Percentiles rank a stretch among this genome's conserved stretches.
Conservation (phyloP, 805 yeast species). For the Myxozyma nipponensis region DNA sequence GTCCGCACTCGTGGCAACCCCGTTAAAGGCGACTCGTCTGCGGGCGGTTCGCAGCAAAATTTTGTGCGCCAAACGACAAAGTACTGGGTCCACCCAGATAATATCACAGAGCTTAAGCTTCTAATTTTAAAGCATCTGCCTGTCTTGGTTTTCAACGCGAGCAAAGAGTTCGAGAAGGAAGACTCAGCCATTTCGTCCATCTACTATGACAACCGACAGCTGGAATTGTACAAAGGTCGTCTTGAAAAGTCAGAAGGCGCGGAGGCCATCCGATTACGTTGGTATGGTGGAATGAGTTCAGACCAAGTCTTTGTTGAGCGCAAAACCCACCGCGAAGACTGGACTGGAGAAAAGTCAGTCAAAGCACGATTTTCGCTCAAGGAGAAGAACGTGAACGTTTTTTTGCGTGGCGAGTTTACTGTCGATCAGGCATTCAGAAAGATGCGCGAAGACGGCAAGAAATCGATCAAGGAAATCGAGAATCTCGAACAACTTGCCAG, state of each 20-base stretch:
- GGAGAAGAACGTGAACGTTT: constrained; percentile 84
- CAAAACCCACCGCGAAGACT: constrained; percentile 97
- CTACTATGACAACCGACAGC: constrained; percentile 82
- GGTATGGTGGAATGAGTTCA: constrained; percentile 98
- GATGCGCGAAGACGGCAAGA: constrained; percentile 88
- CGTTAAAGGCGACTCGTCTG: constrained; percentile 87
- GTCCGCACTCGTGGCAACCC: constrained; percentile 97
- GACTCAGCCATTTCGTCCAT: constrained; percentile 97
- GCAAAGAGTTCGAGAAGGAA: constrained; percentile 90
- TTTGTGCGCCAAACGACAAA: constrained; percentile 98
- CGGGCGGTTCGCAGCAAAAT: constrained; percentile 98
- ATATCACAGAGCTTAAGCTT: constrained; percentile 91
- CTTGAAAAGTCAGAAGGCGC: constrained; percentile 97
- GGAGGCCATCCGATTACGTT: constrained; percentile 94
- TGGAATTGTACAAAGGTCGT: constrained; percentile 92
- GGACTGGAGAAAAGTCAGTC: constrained; percentile 99
- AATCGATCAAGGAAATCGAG: constrained; percentile 81
- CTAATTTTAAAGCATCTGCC: constrained; percentile 92
- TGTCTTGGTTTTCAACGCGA: constrained; percentile 91
- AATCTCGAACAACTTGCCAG: constrained; percentile 86
- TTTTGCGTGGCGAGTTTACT: constrained; percentile 77
- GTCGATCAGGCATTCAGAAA: constrained; percentile 88
- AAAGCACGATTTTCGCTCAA: constrained; percentile 93
- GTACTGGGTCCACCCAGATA: constrained; percentile 99
- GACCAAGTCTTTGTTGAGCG: constrained; percentile 94